phyloP scores from a whole-genome alignment of 2,329 filamentous ascomycete genomes.

The Cladosporium sp. region DNA sequence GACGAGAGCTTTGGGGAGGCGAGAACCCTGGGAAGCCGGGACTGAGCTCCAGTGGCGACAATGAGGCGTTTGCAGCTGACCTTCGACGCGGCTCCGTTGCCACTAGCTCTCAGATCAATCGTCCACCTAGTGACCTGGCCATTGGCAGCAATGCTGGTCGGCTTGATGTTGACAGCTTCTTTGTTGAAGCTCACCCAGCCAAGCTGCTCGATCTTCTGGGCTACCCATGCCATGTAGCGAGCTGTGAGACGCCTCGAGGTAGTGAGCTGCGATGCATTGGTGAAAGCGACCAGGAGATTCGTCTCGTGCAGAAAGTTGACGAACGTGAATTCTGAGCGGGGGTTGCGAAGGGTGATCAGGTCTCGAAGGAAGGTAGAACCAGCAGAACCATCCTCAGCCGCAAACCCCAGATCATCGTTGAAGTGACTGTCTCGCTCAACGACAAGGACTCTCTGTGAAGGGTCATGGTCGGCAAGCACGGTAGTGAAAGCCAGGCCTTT shows the following conservation, averaged over 20 bases:
- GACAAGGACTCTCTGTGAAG: slow-evolving; percentile 17
- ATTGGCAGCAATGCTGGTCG: slow-evolving; percentile 11
- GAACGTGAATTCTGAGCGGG: slow-evolving; percentile 25
- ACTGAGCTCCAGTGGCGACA: slow-evolving; percentile 19
- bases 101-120: slow-evolving; percentile 14
- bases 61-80: slow-evolving; percentile 19
- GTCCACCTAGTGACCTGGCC: slow-evolving; percentile 17
- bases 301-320: slow-evolving; percentile 26
- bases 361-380: slow-evolving; percentile 23
- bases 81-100: slow-evolving; percentile 13
- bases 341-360: slow-evolving; percentile 24
- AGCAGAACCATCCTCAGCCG: slow-evolving; percentile 18
- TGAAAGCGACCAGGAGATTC: slow-evolving; percentile 22
- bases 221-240: slow-evolving; percentile 25
- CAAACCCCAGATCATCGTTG: slow-evolving; percentile 16
- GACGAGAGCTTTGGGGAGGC: slow-evolving; percentile 11
- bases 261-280: slow-evolving; percentile 23
- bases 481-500: slow-evolving; percentile 21
- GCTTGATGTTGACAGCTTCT: slow-evolving; percentile 17
- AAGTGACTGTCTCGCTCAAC: slow-evolving; percentile 19
- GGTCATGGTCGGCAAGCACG: slow-evolving; percentile 17
- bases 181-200: slow-evolving; percentile 23
- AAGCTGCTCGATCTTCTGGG: slow-evolving; percentile 17
- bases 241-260: slow-evolving; percentile 21
- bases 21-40: slow-evolving; percentile 15